Evolutionary conservation across 768 basidiomycete species (phyloP).

Genomic region (Crassisporium funariophilum): DNA sequence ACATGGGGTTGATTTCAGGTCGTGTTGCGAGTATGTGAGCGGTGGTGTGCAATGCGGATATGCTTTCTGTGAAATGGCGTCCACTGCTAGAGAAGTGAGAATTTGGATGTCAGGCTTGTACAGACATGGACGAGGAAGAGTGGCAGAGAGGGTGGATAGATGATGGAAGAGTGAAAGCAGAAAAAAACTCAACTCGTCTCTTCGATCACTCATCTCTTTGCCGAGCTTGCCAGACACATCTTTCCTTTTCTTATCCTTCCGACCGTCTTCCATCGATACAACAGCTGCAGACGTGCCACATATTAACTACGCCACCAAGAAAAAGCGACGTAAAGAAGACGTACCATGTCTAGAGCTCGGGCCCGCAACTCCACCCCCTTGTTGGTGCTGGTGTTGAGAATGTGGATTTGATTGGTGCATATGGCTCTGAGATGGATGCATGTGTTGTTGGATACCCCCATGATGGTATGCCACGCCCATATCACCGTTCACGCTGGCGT

Average conservation of each 20-base stretch:
- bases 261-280: constrained; percentile 38
- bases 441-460: constrained; percentile 5
- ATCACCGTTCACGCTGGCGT: background rate
- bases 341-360: constrained; percentile 18
- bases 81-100: constrained; percentile 39
- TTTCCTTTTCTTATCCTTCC: constrained; percentile 69
- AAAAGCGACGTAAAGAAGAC: constrained; percentile 10
- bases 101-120: constrained; percentile 4
- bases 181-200: constrained; percentile 64
- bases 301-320: constrained; percentile 5
- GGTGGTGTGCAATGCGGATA: constrained; percentile 59
- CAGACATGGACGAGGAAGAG: constrained; percentile 1
- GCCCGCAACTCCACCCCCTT: constrained; percentile 10
- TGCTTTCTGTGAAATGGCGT: constrained; percentile 63
- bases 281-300: constrained; percentile 9
- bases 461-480: constrained; percentile 3
- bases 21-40: constrained; percentile 67
- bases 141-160: no score
- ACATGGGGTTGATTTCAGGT: constrained; percentile 66
- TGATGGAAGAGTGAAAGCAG: constrained; percentile 12
- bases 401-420: constrained; percentile 10
- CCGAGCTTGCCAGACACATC: constrained; percentile 71
- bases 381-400: constrained; percentile 7
- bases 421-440: no score
- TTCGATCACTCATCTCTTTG: constrained; percentile 72